Percentiles rank a stretch among this genome's conserved stretches.
phyloP scores from a whole-genome alignment of 1,284 basidiomycete species.

The Schizophyllum commune region DNA sequence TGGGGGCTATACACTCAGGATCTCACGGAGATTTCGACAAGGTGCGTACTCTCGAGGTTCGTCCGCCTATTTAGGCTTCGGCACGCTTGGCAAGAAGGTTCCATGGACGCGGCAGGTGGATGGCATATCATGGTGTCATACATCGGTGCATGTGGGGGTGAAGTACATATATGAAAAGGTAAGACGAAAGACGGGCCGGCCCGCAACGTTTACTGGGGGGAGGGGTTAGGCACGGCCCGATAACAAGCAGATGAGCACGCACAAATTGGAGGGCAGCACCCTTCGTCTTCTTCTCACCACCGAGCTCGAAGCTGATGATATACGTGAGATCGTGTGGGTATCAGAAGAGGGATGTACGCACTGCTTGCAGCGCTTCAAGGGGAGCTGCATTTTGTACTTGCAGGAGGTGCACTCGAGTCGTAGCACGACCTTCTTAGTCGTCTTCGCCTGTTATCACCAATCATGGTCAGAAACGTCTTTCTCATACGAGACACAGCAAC shows the following conservation, averaged over 20 bases:
- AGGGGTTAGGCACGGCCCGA: not conserved
- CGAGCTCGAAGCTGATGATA: constrained; percentile 83
- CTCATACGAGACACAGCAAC: constrained; percentile 14
- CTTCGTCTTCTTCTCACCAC: constrained; percentile 99
- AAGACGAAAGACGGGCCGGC: not conserved
- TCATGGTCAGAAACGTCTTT: not conserved
- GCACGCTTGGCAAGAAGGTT: not conserved
- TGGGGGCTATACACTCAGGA: no score
- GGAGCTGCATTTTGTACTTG: constrained; percentile 97
- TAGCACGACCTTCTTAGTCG: constrained; percentile 97
- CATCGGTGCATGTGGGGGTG: not conserved
- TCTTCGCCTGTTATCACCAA: not conserved
- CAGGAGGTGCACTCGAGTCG: constrained; percentile 96
- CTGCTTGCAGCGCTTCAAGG: constrained; percentile 99
- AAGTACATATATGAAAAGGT: not conserved
- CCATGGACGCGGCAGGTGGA: not conserved
- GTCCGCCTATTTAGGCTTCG: not conserved
- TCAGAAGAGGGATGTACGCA: constrained; percentile 32
- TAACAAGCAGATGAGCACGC: constrained; percentile 27
- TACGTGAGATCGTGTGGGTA: constrained; percentile 2
- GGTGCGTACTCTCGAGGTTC: not conserved
- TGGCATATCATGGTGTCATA: not conserved
- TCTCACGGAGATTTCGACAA: not conserved
- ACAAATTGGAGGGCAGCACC: constrained; percentile 91
- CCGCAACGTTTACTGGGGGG: not conserved